Evolutionary conservation across 2,329 filamentous ascomycete genomes (phyloP), one percentile per base, ranked within the genome.

Genomic region (Cercospora citrullina): DNA sequence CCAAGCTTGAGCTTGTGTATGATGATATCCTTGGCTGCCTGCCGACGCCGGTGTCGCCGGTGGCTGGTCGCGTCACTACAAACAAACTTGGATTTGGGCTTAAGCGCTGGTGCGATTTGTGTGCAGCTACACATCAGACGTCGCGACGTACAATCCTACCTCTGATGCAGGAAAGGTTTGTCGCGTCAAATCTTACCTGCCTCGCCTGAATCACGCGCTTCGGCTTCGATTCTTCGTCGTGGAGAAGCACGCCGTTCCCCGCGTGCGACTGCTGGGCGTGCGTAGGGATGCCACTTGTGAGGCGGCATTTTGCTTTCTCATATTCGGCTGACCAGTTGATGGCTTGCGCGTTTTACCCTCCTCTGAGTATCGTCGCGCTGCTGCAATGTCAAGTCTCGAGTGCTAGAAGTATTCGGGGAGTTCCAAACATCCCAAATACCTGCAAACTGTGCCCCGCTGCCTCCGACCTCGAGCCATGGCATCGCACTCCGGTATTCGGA

Each of bases 41-140:
- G 61, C 18, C 33, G 62, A 63, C 61, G 45, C 51, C 63, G 63
- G 57, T 58, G 36, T 65, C 53, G 63, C 33, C 5, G 48, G 63
- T 36, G 51, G 61, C 28, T 64, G 36, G 60, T 36, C n/a, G 59
- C 6, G 26, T 31, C 28, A 58, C 28, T 8, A 33, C 55, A 16
- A 31, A 28, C 21, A 21, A 18, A 31, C 23, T 39, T 39, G 36
- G 14, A 39, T 7, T 39, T 39, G 36, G 5, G n/a, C 36, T 39
- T 39, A n/a, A n/a, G n/a, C n/a, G 36, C 33, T 5, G 21, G 28
- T 51, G 45, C 10, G 18, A 21, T 51, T 10, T 51, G 18, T 48
- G 42, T 21, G n/a, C 42, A 21, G 42, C 42, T 18, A 21, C 42
- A 48, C 42, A 48, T 4, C 42, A 18, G 42, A 18, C 18, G 18